phyloP scores from a whole-genome alignment of 73 alveolate species.

The Paramecium biaurelia region DNA sequence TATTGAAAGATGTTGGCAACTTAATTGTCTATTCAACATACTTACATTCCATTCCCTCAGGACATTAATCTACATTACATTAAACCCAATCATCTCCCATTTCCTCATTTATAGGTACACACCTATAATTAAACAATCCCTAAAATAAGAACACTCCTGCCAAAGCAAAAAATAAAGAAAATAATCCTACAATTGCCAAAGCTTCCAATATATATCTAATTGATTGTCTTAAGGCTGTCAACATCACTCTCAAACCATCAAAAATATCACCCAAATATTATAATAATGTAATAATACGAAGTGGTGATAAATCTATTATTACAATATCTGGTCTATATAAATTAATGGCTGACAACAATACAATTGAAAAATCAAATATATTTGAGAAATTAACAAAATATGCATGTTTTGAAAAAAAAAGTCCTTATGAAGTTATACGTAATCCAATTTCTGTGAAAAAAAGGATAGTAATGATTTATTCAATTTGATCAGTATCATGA shows the following conservation, averaged over 20 bases:
- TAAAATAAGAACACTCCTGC: constrained; percentile 4
- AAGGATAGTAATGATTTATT: not conserved
- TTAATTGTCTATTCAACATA: not conserved
- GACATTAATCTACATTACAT: not conserved
- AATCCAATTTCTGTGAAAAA: not conserved
- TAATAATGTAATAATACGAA: not conserved
- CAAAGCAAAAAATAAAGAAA: constrained; percentile 2
- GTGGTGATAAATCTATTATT: not conserved
- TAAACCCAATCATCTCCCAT: not conserved
- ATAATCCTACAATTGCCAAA: not conserved
- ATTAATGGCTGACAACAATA: not conserved
- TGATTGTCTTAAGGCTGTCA: not conserved
- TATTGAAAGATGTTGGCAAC: not conserved
- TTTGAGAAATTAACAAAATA: not conserved
- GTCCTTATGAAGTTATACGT: not conserved
- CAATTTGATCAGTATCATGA: not conserved
- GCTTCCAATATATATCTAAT: not conserved
- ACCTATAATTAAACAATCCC: constrained; percentile 12
- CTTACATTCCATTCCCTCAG: constrained; percentile 24
- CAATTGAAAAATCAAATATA: not conserved
- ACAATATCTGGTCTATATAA: not conserved
- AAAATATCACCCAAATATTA: not conserved
- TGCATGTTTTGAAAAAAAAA: not conserved
- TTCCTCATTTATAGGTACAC: not conserved
- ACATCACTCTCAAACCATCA: not conserved